Evolutionary conservation across 2,329 filamentous ascomycete genomes (phyloP).

Genomic region (Pseudocercospora eumusae): DNA sequence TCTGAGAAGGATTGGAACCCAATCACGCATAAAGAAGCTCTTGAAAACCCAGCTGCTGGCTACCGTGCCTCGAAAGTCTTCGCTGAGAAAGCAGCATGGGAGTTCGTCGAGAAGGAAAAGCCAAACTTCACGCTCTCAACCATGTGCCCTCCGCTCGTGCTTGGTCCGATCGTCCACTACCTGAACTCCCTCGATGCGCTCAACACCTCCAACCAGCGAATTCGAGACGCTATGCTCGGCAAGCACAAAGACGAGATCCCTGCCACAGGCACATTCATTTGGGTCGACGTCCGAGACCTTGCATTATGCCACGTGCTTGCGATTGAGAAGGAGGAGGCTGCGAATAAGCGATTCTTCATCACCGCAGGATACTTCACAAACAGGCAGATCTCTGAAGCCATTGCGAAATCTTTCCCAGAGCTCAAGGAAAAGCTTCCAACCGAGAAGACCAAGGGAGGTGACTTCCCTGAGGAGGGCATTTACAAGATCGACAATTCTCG

Average conservation of each 20-base stretch:
- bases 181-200: conserved; percentile 63
- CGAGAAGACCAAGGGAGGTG: conserved; percentile 44
- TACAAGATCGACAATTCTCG: conserved; percentile 60
- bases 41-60: conserved; percentile 45
- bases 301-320: conserved; percentile 29
- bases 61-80: conserved; percentile 63
- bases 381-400: conserved; percentile 58
- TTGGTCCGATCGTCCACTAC: conserved; percentile 58
- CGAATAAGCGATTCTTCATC: conserved; percentile 65
- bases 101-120: conserved; percentile 55
- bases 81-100: conserved; percentile 58
- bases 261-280: conserved; percentile 47
- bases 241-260: conserved; percentile 60
- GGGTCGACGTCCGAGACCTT: conserved; percentile 34
- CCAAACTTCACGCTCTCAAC: conserved; percentile 53
- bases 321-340: conserved; percentile 56
- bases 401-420: conserved; percentile 58
- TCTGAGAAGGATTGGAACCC: conserved; percentile 60
- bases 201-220: conserved; percentile 72
- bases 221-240: conserved; percentile 62
- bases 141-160: conserved; percentile 54
- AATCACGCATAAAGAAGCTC: conserved; percentile 54
- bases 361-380: conserved; percentile 64
- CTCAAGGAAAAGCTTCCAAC: conserved; percentile 53
- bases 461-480: conserved; percentile 52